These are phyloP conservation scores for Escallonia herrerae DNA, from an alignment of 129 eudicot species.

Conservation along the genomic window DNA sequence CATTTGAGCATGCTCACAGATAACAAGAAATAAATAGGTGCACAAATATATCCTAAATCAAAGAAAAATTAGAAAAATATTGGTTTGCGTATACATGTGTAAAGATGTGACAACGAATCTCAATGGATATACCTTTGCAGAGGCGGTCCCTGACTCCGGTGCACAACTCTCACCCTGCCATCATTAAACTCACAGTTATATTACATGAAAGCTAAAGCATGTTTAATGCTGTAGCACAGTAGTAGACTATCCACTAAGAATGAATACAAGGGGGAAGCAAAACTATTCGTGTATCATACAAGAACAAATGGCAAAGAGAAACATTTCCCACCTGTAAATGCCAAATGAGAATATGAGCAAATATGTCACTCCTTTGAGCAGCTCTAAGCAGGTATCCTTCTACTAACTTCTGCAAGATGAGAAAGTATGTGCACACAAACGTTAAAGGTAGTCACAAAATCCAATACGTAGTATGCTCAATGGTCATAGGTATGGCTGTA, in stretches of 20 bases:
- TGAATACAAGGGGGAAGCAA: background rate
- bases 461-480: background rate
- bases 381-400: constrained; percentile 98
- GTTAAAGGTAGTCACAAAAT: background rate
- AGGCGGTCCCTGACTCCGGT: constrained; percentile 61
- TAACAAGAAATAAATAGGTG: too few species aligned
- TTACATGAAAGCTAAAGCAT: constrained; percentile 17
- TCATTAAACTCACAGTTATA: constrained; percentile 12
- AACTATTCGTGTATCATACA: background rate
- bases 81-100: too few species aligned
- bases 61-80: too few species aligned
- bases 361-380: constrained; percentile 93
- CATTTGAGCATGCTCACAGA: too few species aligned
- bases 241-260: background rate
- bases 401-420: constrained; percentile 64
- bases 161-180: constrained; percentile 83
- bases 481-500: constrained; percentile 3
- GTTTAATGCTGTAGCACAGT: constrained; percentile 1
- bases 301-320: background rate
- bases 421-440: background rate
- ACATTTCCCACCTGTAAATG: constrained; percentile 72
- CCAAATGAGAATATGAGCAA: constrained; percentile 98
- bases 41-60: too few species aligned
- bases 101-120: background rate
- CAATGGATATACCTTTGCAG: constrained; percentile 53